These are phyloP conservation scores for Boletales sp. DNA, from an alignment of 768 basidiomycete species.

Conservation along the genomic window DNA sequence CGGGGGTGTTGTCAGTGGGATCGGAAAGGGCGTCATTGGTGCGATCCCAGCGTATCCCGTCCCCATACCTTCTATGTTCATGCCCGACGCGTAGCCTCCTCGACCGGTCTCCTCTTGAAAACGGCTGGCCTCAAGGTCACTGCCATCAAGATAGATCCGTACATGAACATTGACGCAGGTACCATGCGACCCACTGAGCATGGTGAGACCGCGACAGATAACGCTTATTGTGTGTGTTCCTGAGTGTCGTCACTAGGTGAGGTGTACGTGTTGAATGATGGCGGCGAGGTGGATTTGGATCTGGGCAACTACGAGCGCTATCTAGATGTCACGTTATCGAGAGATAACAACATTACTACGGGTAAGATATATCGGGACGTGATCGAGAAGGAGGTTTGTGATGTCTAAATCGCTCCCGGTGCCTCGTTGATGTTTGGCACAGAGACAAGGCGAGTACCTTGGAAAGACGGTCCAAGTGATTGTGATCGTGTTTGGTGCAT, in stretches of 20 bases:
- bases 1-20: constrained; percentile 97
- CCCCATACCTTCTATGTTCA: constrained; percentile 15
- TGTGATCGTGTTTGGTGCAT: neutral
- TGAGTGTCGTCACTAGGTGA: constrained; percentile 57
- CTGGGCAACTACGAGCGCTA: constrained; percentile 99
- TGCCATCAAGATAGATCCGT: constrained; percentile 99
- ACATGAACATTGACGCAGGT: constrained; percentile 99
- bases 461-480: constrained; percentile 93
- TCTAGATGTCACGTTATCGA: constrained; percentile 87
- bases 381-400: constrained; percentile 89
- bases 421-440: constrained; percentile 10
- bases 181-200: constrained; percentile 99
- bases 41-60: constrained; percentile 29
- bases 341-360: constrained; percentile 97
- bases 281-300: constrained; percentile 97
- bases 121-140: constrained; percentile 95
- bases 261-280: constrained; percentile 97
- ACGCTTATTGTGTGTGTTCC: constrained; percentile 2
- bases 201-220: constrained; percentile 50
- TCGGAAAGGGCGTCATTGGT: constrained; percentile 99
- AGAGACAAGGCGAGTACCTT: constrained; percentile 85
- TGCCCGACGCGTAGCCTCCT: constrained; percentile 68
- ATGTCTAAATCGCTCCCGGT: neutral
- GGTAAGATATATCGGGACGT: constrained; percentile 97
- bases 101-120: constrained; percentile 92